Percentiles rank a stretch among this genome's conserved stretches.
Conservation (phyloP, 257 asterid species). For the Solanum arcanum region DNA sequence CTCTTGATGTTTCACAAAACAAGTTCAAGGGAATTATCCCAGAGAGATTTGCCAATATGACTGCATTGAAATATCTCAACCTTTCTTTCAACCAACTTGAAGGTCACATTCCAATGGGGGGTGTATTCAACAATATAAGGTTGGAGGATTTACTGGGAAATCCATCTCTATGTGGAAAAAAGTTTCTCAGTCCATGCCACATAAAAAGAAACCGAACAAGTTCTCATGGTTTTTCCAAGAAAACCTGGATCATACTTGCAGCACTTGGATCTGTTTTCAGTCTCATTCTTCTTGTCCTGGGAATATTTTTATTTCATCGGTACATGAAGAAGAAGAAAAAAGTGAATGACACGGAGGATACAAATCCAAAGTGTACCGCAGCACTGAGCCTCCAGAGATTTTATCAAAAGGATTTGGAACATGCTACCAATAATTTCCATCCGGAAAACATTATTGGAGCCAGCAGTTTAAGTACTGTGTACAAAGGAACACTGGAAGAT, state of each 20-base stretch:
- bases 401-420: constrained; percentile 28
- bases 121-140: constrained; percentile 22
- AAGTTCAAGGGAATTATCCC: constrained; percentile 56
- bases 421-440: constrained; percentile 48
- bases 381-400: constrained; percentile 40
- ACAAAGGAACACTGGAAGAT: constrained; percentile 40
- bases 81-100: constrained; percentile 65
- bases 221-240: constrained; percentile 13
- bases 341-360: neutral
- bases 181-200: constrained; percentile 19
- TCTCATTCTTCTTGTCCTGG: constrained; percentile 21
- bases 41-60: constrained; percentile 25
- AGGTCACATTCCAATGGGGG: constrained; percentile 48
- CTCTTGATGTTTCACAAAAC: constrained; percentile 60
- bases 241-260: constrained; percentile 16
- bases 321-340: constrained; percentile 10
- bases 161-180: constrained; percentile 48
- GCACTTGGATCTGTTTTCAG: constrained; percentile 22
- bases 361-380: constrained; percentile 13
- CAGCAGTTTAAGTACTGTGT: constrained; percentile 67
- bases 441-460: constrained; percentile 55
- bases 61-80: constrained; percentile 45
- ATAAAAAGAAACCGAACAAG: neutral
- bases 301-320: neutral
- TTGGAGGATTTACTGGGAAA: constrained; percentile 38